Evolutionary conservation across 2,329 filamentous ascomycete species (phyloP).

Genomic region (Pseudopithomyces maydicus): DNA sequence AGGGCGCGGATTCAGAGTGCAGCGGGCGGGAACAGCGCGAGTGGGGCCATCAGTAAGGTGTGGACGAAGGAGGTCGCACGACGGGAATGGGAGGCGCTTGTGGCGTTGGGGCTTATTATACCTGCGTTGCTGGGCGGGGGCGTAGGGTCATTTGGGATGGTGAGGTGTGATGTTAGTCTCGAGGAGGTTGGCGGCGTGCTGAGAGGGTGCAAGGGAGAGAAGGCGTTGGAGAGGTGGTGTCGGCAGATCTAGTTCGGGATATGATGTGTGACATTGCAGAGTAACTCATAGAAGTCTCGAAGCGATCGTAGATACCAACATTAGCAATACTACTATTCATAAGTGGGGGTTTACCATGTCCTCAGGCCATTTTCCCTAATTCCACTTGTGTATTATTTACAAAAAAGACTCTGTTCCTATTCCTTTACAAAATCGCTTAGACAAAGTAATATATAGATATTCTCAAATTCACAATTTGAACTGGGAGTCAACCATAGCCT

Average conservation of each 20-base stretch:
- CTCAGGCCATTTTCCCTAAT: too few relatives aligned
- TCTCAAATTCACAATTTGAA: too few relatives aligned
- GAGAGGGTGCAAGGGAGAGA: constrained; percentile 48
- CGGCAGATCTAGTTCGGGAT: constrained; percentile 61
- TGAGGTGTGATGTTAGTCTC: constrained; percentile 74
- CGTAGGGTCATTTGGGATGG: constrained; percentile 50
- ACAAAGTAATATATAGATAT: too few relatives aligned
- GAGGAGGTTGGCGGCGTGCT: constrained; percentile 73
- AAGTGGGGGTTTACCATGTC: too few relatives aligned
- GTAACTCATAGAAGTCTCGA: too few relatives aligned
- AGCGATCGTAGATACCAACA: too few relatives aligned
- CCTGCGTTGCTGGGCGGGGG: constrained; percentile 52
- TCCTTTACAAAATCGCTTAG: too few relatives aligned
- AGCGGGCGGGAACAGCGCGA: constrained; percentile 68
- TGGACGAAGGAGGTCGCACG: constrained; percentile 77
- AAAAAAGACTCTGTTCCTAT: too few relatives aligned
- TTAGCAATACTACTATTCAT: too few relatives aligned
- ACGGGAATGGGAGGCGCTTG: constrained; percentile 75
- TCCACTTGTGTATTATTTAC: too few relatives aligned
- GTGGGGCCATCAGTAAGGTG: constrained; percentile 66
- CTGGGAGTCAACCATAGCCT: too few relatives aligned
- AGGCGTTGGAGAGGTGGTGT: constrained; percentile 74
- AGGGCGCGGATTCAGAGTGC: constrained; percentile 74
- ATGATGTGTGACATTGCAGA: too few relatives aligned
- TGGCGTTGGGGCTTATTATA: constrained; percentile 71